Conservation (phyloP, 495 filamentous ascomycete genomes). For the Terfezia boudieri region DNA sequence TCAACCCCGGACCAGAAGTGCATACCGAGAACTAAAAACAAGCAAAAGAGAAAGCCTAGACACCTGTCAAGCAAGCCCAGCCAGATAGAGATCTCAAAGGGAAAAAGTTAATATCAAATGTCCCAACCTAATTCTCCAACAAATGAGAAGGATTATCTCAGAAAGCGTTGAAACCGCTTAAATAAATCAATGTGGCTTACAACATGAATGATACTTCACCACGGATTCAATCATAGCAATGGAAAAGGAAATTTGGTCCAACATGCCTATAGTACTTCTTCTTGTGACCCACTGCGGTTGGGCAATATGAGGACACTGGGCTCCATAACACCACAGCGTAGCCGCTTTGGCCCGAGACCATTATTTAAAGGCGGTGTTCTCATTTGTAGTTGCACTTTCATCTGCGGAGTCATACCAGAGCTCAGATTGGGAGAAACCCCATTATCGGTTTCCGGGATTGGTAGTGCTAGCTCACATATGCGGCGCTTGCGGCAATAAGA, state of each 20-base stretch:
- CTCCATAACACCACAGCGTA: background rate
- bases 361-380: background rate
- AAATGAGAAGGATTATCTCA: background rate
- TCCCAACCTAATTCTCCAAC: background rate
- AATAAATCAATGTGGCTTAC: too few species aligned
- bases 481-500: background rate
- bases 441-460: background rate
- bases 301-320: too few species aligned
- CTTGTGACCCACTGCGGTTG: background rate
- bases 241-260: too few species aligned
- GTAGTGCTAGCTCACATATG: background rate
- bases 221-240: too few species aligned
- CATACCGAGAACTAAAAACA: background rate
- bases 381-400: background rate
- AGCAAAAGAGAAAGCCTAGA: background rate
- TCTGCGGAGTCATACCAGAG: slow-evolving; percentile 3
- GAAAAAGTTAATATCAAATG: background rate
- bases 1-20: too few species aligned
- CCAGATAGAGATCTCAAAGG: background rate
- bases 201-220: too few species aligned
- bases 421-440: background rate
- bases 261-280: background rate
- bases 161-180: too few species aligned
- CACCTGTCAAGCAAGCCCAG: background rate
- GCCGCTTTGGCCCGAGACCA: slow-evolving; percentile 1